These are phyloP conservation scores for Anisodus tanguticus DNA, from an alignment of 257 asterid genomes.

Conservation along the genomic window DNA sequence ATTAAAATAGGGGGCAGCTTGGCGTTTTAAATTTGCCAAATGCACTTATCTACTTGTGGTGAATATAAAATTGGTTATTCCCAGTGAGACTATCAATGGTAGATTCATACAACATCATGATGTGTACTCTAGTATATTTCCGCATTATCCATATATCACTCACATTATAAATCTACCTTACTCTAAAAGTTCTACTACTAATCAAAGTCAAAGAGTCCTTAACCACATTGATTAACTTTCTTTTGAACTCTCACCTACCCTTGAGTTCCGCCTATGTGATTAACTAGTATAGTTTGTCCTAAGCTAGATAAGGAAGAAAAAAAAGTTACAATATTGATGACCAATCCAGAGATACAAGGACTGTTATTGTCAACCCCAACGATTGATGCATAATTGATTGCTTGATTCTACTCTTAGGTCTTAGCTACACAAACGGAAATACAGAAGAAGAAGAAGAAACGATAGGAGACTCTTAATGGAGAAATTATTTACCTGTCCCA, in stretches of 20 bases:
- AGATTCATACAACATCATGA: not conserved
- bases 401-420: constrained; percentile 8
- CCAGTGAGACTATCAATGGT: not conserved
- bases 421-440: not conserved
- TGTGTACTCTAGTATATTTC: not conserved
- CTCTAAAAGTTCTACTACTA: not conserved
- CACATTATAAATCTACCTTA: not conserved
- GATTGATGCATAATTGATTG: not conserved
- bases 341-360: not conserved
- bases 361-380: not conserved
- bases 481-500: constrained; percentile 38
- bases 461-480: not conserved
- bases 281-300: not conserved
- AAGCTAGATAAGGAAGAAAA: no score
- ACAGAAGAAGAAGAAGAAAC: not conserved
- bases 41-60: not conserved
- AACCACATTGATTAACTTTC: not conserved
- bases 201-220: not conserved
- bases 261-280: not conserved
- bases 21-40: constrained; percentile 12
- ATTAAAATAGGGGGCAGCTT: constrained; percentile 18
- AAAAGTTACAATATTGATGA: not conserved
- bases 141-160: not conserved
- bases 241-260: not conserved
- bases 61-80: not conserved